Evolutionary conservation across 192 early-diverging fungal genomes (phyloP).

Genomic region (Coemansia sp.): DNA sequence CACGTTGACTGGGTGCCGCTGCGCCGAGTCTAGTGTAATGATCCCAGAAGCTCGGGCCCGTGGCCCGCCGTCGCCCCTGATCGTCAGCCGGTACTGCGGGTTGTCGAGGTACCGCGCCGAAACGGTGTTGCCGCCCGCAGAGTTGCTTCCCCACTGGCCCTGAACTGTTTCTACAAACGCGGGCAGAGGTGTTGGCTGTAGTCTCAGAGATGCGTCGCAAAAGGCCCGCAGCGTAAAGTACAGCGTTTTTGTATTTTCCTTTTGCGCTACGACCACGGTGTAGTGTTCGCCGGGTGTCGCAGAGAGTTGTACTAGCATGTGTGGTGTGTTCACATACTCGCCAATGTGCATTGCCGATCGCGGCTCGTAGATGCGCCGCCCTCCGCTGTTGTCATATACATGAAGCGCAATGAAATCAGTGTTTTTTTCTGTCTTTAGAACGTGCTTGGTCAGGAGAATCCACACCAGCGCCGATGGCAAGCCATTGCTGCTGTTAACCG

Average conservation of each 20-base stretch:
- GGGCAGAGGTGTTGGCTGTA: constrained; percentile 59
- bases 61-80: constrained; percentile 20
- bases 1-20: constrained; percentile 66
- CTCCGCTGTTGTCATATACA: constrained; percentile 71
- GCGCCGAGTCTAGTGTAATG: constrained; percentile 69
- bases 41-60: constrained; percentile 30
- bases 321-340: constrained; percentile 86
- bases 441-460: constrained; percentile 84
- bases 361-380: constrained; percentile 68
- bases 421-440: constrained; percentile 79
- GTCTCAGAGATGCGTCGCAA: constrained; percentile 61
- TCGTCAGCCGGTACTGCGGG: constrained; percentile 72
- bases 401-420: constrained; percentile 86
- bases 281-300: constrained; percentile 38
- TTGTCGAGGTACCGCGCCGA: constrained; percentile 73
- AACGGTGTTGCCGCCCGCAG: constrained; percentile 75
- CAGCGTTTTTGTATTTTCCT: constrained; percentile 67
- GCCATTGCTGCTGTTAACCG: constrained; percentile 54
- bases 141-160: constrained; percentile 71
- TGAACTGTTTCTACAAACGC: constrained; percentile 48
- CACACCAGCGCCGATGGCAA: constrained; percentile 60
- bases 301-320: constrained; percentile 62
- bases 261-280: constrained; percentile 83
- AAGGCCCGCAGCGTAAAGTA: constrained; percentile 76
- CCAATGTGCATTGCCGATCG: constrained; percentile 65